Conservation (phyloP, 1,284 basidiomycete genomes). For the Mycocalia duriaeana region DNA sequence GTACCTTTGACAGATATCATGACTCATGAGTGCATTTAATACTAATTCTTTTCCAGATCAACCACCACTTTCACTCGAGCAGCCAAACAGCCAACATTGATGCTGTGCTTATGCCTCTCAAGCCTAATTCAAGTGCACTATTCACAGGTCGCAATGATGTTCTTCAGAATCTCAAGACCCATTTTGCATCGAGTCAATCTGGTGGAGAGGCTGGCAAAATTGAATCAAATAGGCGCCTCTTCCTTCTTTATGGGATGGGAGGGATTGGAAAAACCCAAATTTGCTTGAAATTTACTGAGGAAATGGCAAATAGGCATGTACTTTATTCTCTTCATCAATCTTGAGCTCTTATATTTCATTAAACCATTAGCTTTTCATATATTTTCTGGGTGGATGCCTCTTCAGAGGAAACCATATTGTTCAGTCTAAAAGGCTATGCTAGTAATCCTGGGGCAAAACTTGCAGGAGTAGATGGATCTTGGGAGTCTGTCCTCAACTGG, state of each 20-base stretch:
- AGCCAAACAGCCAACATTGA: not conserved
- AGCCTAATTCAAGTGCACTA: slow-evolving; percentile 4
- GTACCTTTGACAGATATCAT: no score
- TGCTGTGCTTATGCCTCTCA: not conserved
- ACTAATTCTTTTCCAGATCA: not conserved
- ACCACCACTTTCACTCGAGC: not conserved
- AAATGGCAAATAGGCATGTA: not conserved
- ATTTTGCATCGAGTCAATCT: not conserved
- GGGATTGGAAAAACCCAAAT: slow-evolving; percentile 10
- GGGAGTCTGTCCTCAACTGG: slow-evolving; percentile 7
- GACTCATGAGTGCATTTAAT: not conserved
- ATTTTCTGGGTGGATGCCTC: slow-evolving; percentile 13
- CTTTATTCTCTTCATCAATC: not conserved
- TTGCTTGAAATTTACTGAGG: slow-evolving; percentile 7
- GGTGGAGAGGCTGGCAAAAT: no score
- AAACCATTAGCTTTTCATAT: slow-evolving; percentile 5
- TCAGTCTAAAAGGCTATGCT: not conserved
- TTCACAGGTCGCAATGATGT: slow-evolving; percentile 4
- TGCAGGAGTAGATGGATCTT: not conserved
- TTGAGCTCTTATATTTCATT: not conserved
- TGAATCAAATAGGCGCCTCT: not conserved
- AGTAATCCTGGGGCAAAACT: not conserved
- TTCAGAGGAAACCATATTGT: slow-evolving; percentile 4
- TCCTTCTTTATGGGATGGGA: slow-evolving; percentile 5
- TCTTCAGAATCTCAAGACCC: not conserved